Evolutionary conservation across 164 flowering plant species (phyloP).

Genomic region (Macadamia tetraphylla): DNA sequence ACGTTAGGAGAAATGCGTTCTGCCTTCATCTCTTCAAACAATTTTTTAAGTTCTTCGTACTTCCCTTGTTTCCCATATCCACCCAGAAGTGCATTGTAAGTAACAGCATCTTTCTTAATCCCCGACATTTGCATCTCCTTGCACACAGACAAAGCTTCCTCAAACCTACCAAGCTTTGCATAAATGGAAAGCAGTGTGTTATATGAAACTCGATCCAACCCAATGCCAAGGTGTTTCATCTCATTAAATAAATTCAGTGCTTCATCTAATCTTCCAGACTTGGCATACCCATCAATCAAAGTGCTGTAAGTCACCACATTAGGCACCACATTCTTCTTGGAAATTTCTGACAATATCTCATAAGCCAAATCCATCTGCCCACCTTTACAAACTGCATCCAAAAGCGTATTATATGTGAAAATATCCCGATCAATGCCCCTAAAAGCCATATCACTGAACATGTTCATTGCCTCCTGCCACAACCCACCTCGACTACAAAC

Average conservation of each 20-base stretch:
- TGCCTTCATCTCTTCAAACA: constrained; percentile 67
- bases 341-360: constrained; percentile 79
- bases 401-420: constrained; percentile 83
- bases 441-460: constrained; percentile 70
- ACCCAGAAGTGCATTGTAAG: constrained; percentile 85
- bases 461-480: constrained; percentile 72
- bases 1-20: constrained; percentile 55
- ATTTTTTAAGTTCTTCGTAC: constrained; percentile 52
- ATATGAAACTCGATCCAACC: constrained; percentile 76
- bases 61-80: constrained; percentile 91
- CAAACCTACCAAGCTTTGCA: constrained; percentile 77
- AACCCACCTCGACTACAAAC: constrained; percentile 81
- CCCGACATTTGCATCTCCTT: constrained; percentile 78
- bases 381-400: constrained; percentile 89
- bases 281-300: constrained; percentile 87
- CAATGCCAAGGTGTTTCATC: constrained; percentile 69
- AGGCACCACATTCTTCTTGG: constrained; percentile 56
- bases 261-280: constrained; percentile 69
- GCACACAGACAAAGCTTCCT: constrained; percentile 71
- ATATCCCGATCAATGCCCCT: constrained; percentile 80
- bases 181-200: constrained; percentile 78
- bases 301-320: constrained; percentile 96
- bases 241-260: constrained; percentile 65
- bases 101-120: constrained; percentile 77
- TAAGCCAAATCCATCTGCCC: constrained; percentile 84